phyloP scores from a whole-genome alignment of 2,329 filamentous ascomycete species.

The Penicillium expansum region DNA sequence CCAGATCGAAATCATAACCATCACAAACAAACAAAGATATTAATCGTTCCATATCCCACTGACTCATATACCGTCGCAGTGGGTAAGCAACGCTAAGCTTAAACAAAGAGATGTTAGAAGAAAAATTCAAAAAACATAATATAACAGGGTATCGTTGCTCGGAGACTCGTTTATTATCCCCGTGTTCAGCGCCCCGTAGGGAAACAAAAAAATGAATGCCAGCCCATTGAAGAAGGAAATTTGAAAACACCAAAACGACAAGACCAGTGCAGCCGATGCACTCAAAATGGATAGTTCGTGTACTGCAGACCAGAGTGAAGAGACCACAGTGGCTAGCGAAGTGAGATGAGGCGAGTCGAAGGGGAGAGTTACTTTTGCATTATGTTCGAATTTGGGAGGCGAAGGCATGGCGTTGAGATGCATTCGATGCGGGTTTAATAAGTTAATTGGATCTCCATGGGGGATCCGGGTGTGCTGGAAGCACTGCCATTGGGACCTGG shows the following conservation, averaged over 20 bases:
- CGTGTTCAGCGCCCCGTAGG: conserved; percentile 34
- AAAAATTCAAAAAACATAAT: conserved; percentile 23
- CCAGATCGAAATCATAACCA: conserved; percentile 14
- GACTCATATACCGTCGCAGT: conserved; percentile 26
- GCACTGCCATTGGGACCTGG: conserved; percentile 7
- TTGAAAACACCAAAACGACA: conserved; percentile 14
- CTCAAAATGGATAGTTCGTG: conserved; percentile 2
- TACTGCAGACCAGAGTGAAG: conserved; percentile 7
- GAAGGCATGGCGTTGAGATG: background rate
- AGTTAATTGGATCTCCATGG: conserved; percentile 54
- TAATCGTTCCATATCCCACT: conserved; percentile 15
- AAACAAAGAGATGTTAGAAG: conserved; percentile 10
- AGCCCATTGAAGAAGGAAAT: conserved; percentile 17
- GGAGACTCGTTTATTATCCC: conserved; percentile 44
- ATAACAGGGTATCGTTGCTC: conserved; percentile 41
- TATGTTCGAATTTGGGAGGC: background rate
- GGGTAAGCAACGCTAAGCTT: conserved; percentile 24
- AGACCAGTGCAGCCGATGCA: background rate
- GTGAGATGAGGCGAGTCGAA: background rate
- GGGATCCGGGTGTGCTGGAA: background rate
- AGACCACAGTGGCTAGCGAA: background rate
- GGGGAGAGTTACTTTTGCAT: background rate
- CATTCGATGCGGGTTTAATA: conserved; percentile 38
- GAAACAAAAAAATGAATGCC: conserved; percentile 11
- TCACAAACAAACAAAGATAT: conserved; percentile 14